These are phyloP conservation scores for Mucor velutinosus DNA, from an alignment of 371 early-diverging fungal species.

Conservation along the genomic window DNA sequence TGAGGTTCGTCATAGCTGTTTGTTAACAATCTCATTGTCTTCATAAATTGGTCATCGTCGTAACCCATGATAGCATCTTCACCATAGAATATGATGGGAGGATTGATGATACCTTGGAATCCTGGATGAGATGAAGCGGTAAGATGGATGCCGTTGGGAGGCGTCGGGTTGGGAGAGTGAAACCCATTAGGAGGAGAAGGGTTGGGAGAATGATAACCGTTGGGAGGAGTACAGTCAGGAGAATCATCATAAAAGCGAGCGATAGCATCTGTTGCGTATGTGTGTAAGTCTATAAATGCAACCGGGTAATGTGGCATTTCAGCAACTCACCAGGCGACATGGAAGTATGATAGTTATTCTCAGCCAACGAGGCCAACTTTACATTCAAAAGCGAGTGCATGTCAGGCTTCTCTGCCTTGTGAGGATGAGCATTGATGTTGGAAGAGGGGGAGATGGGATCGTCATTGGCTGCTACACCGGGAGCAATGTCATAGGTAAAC, in stretches of 20 bases:
- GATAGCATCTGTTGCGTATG: conserved; percentile 21
- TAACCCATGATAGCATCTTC: conserved; percentile 12
- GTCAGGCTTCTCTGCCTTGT: conserved; percentile 7
- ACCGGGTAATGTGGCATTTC: not conserved
- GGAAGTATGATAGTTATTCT: conserved; percentile 20
- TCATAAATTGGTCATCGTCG: conserved; percentile 26
- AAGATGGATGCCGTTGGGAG: conserved; percentile 22
- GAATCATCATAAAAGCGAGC: conserved; percentile 24
- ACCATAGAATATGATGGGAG: conserved; percentile 23
- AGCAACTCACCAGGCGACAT: conserved; percentile 22
- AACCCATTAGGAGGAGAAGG: conserved; percentile 27
- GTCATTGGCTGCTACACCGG: conserved; percentile 48
- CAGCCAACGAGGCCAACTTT: conserved; percentile 25
- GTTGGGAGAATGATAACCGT: conserved; percentile 31
- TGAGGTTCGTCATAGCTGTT: conserved; percentile 2
- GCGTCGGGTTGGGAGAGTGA: conserved; percentile 27
- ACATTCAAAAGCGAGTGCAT: conserved; percentile 30
- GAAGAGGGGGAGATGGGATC: conserved; percentile 10
- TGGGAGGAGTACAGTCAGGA: conserved; percentile 29
- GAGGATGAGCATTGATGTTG: not conserved
- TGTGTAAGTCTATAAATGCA: not conserved
- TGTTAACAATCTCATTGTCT: conserved; percentile 23
- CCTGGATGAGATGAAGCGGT: not conserved
- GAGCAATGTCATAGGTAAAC: conserved; percentile 54
- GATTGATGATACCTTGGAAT: conserved; percentile 23